A percentile compares a stretch with the other conserved stretches of the same genome.
Evolutionary conservation across 768 basidiomycete genomes (phyloP).

Genomic region (Lactarius sp.): DNA sequence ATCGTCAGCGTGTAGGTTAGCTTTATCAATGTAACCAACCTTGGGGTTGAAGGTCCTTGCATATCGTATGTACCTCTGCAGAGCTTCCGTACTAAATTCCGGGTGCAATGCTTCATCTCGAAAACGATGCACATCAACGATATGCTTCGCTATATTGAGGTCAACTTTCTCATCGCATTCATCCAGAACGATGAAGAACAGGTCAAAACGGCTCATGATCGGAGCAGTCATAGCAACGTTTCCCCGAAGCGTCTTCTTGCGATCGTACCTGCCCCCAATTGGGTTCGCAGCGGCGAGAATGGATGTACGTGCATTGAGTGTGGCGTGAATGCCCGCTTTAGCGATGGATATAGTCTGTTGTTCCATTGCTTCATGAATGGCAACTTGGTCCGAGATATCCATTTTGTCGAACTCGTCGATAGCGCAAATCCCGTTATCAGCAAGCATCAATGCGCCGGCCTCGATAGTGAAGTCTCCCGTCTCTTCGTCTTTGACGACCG

Average conservation of each 20-base stretch:
- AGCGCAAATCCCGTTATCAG: constrained; percentile 99
- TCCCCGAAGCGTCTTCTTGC: constrained; percentile 84
- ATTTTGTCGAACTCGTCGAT: constrained; percentile 99
- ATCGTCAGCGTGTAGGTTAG: constrained; percentile 1
- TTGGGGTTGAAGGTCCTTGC: constrained; percentile 98
- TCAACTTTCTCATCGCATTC: constrained; percentile 94
- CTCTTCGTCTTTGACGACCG: constrained; percentile 97
- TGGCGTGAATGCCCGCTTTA: constrained; percentile 98
- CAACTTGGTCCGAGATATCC: constrained; percentile 97
- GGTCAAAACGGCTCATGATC: constrained; percentile 97
- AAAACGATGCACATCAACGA: constrained; percentile 96
- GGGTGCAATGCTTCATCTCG: constrained; percentile 92
- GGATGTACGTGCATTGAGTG: constrained; percentile 93
- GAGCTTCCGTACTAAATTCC: constrained; percentile 93
- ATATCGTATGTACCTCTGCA: constrained; percentile 96
- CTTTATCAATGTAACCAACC: constrained; percentile 38
- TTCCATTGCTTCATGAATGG: constrained; percentile 99
- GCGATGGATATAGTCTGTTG: constrained; percentile 99
- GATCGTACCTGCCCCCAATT: constrained; percentile 92
- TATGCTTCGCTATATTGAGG: constrained; percentile 90
- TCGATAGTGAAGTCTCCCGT: constrained; percentile 99
- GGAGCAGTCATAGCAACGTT: constrained; percentile 98
- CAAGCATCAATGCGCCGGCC: constrained; percentile 97
- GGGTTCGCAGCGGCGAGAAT: constrained; percentile 99
- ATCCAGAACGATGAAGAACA: constrained; percentile 97